These are phyloP conservation scores for Aspergillus asperescens DNA, from an alignment of 495 filamentous ascomycete genomes.

Conservation along the genomic window DNA sequence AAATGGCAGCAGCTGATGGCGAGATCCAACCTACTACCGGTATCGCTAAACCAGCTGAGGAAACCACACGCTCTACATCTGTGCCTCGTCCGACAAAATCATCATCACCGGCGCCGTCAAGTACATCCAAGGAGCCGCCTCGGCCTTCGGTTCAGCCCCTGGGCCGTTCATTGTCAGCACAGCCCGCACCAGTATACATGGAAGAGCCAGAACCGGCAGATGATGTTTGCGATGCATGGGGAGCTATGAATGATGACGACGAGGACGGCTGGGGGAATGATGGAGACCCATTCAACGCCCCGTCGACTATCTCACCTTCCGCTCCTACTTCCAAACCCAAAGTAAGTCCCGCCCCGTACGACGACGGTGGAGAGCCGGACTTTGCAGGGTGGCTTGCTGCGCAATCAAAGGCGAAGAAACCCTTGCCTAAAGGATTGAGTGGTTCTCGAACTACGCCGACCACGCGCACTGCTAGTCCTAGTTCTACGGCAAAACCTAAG, in stretches of 20 bases:
- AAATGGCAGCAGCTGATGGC: conserved; percentile 73
- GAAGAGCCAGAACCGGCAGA: conserved; percentile 47
- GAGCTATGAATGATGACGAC: conserved; percentile 60
- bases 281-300: conserved; percentile 46
- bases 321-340: conserved; percentile 27
- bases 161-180: conserved; percentile 36
- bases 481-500: conserved; percentile 38
- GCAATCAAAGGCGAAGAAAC: conserved; percentile 67
- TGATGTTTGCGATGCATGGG: conserved; percentile 63
- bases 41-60: conserved; percentile 25
- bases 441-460: conserved; percentile 42
- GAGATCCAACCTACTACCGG: conserved; percentile 63
- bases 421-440: conserved; percentile 69
- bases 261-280: conserved; percentile 44
- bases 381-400: conserved; percentile 91
- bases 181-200: conserved; percentile 37
- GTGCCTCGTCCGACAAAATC: conserved; percentile 43
- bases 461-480: conserved; percentile 26
- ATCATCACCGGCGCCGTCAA: conserved; percentile 49
- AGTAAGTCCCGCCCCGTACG: conserved; percentile 51
- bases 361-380: conserved; percentile 82
- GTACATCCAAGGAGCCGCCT: conserved; percentile 27
- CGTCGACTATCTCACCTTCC: conserved; percentile 33
- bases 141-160: conserved; percentile 38
- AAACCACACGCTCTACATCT: conserved; percentile 40